Conservation (phyloP, 305 asterid genomes). For the Solanum hybrid region DNA sequence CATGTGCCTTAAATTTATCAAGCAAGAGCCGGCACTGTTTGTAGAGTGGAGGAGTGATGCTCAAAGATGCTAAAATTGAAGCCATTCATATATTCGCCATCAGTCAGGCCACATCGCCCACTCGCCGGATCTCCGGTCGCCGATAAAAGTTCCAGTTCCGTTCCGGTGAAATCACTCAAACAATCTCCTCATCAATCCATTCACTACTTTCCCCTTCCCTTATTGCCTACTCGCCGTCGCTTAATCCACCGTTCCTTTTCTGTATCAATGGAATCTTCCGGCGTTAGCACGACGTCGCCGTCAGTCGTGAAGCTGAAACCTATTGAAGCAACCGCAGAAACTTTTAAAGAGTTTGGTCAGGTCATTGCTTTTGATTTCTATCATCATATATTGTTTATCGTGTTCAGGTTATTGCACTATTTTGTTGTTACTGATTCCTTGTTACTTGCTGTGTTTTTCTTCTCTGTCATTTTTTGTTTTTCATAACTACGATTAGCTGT, state of each 20-base stretch:
- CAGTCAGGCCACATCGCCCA: neutral
- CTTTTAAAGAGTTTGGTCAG: slow-evolving; percentile 76
- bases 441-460: neutral
- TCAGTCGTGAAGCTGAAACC: slow-evolving; percentile 41
- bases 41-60: neutral
- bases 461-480: neutral
- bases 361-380: slow-evolving; percentile 24
- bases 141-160: neutral
- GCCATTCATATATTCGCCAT: neutral
- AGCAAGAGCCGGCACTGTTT: too few relatives aligned
- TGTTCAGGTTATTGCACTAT: neutral
- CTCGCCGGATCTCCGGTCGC: neutral
- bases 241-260: neutral
- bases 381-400: neutral
- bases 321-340: slow-evolving; percentile 70
- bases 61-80: neutral
- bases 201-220: neutral
- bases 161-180: neutral
- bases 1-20: too few relatives aligned
- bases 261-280: slow-evolving; percentile 10
- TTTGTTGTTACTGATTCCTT: neutral
- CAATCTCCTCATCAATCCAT: neutral
- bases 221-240: neutral
- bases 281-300: slow-evolving; percentile 1
- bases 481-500: neutral